These are phyloP conservation scores for Lentinula sp. DNA, from an alignment of 768 basidiomycete species.

Conservation along the genomic window DNA sequence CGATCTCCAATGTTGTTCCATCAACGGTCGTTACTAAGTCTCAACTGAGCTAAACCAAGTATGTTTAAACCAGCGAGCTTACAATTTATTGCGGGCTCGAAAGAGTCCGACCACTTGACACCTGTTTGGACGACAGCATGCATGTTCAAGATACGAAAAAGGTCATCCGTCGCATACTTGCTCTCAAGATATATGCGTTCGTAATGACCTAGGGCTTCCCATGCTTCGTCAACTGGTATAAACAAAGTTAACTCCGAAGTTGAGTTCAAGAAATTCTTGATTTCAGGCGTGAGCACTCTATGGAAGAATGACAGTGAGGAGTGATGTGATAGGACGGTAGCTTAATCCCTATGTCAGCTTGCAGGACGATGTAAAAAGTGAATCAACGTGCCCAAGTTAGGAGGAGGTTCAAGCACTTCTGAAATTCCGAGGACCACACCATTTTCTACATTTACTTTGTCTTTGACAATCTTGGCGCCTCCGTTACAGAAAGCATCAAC, in stretches of 20 bases:
- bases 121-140: constrained; percentile 55
- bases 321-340: constrained; percentile 51
- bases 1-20: constrained; percentile 60
- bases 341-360: constrained; percentile 28
- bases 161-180: constrained; percentile 76
- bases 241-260: constrained; percentile 82
- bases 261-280: constrained; percentile 50
- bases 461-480: constrained; percentile 63
- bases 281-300: constrained; percentile 60
- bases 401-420: constrained; percentile 68
- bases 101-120: constrained; percentile 66
- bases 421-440: constrained; percentile 75
- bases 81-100: constrained; percentile 48
- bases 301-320: constrained; percentile 67
- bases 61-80: constrained; percentile 20
- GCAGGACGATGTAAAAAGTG: constrained; percentile 7
- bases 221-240: constrained; percentile 81
- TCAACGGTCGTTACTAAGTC: constrained; percentile 64
- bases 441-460: constrained; percentile 54
- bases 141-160: constrained; percentile 72
- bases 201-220: constrained; percentile 66
- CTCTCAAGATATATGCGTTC: constrained; percentile 89
- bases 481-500: constrained; percentile 77
- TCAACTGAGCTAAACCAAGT: not conserved
- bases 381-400: constrained; percentile 56